Percentiles rank a stretch among this genome's conserved stretches.
These are phyloP conservation scores for Hylodesmum podocarpum DNA, from an alignment of 306 rosid species.

Conservation along the genomic window DNA sequence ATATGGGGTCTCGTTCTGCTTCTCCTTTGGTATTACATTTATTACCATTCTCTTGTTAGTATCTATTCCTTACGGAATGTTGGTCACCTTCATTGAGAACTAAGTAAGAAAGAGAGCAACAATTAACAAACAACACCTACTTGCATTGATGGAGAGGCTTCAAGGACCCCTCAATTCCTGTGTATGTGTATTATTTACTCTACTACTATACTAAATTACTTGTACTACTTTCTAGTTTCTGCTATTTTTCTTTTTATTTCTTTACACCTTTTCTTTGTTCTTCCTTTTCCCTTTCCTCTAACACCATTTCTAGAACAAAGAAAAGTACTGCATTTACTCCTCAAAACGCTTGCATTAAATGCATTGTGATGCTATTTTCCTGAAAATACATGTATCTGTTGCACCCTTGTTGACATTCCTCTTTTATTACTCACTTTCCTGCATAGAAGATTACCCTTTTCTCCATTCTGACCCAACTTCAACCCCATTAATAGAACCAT, in stretches of 20 bases:
- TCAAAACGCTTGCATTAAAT: conserved; percentile 51
- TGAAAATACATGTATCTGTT: conserved; percentile 27
- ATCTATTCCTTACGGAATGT: conserved; percentile 64
- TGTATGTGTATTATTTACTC: conserved; percentile 49
- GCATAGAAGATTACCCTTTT: conserved; percentile 26
- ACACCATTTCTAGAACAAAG: conserved; percentile 39
- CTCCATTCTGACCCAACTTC: conserved; percentile 31
- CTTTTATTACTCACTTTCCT: conserved; percentile 29
- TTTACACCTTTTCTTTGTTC: neutral
- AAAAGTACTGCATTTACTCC: conserved; percentile 51
- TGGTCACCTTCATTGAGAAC: conserved; percentile 41
- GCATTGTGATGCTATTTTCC: conserved; percentile 41
- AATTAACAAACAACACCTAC: too few species aligned
- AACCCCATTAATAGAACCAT: conserved; percentile 31
- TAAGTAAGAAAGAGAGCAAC: neutral
- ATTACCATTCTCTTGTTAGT: conserved; percentile 63
- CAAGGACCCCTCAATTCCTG: conserved; percentile 85
- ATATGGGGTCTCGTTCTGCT: conserved; percentile 66
- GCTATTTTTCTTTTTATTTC: neutral
- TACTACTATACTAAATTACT: neutral
- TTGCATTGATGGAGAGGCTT: conserved; percentile 72
- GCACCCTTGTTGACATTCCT: conserved; percentile 34
- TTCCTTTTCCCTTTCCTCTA: conserved; percentile 22
- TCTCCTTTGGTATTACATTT: conserved; percentile 60
- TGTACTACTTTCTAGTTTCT: neutral